Evolutionary conservation across 176 grass and related monocot species (phyloP), one percentile per base, ranked within the genome.

Genomic region (Aegilops umbellulata): DNA sequence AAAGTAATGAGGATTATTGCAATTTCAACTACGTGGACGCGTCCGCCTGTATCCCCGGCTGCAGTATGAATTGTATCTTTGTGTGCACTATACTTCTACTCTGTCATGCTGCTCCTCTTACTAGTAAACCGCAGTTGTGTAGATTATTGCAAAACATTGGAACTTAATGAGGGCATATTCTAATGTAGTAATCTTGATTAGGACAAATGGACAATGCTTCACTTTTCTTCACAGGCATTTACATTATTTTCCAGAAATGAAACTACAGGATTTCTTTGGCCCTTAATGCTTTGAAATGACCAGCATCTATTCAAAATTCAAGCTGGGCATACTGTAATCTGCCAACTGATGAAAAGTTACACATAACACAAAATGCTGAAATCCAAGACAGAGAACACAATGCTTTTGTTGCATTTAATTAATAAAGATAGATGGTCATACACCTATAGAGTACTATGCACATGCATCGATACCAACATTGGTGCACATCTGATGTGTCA

Each of bases 361-460:
- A 80, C 64, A 24, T 16, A 42, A 65, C 60, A 80, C 35, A 80
- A 79, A 64, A 64, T 65, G 23, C 60, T 36, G 22, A 44, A 80
- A 44, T 42, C 26, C 4, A 65, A 34, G 17, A 81, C 24, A 80
- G 12, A 12, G 60, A 80, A 29, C 5, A 31, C 25, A 47, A 41
- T 68, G 17, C 4, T 9, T 67, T 81, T 69, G 36, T 64, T 79
- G 17, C 38, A 71, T 46, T 27, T 61, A 78, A 60, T 60, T 51
- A 69, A 29, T 49, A 34, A 14, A 69, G 25, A 49, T n/a, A 51
- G 67, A 70, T 66, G 57, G 19, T 39, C 69, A 29, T 13, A 85
- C 19, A 8, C 41, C 57, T 24, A 39, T 19, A 80, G 64, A 53
- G 79, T 26, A 44, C 80, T 24, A 65, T 41, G 75, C 19, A 65